These are phyloP conservation scores for Kickxella alabastrina DNA, from an alignment of 192 early-diverging fungal genomes.

Conservation along the genomic window DNA sequence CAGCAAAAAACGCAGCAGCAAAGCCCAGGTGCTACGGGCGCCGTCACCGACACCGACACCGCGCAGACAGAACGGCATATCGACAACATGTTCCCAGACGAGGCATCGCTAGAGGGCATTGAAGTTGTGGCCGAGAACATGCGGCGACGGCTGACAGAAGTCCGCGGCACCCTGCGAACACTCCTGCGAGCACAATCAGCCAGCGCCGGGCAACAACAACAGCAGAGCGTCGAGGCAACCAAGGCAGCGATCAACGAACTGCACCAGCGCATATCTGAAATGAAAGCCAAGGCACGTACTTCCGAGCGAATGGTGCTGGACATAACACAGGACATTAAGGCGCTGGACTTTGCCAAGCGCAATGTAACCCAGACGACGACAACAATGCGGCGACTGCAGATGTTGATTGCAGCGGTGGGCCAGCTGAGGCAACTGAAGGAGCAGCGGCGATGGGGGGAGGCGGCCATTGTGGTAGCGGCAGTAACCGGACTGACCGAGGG, in stretches of 20 bases:
- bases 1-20: background rate
- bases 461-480: conserved; percentile 74
- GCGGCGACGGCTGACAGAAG: conserved; percentile 53
- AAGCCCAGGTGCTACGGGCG: background rate
- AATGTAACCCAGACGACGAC: conserved; percentile 81
- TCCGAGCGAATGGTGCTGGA: conserved; percentile 88
- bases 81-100: conserved; percentile 76
- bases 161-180: conserved; percentile 63
- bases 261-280: conserved; percentile 75
- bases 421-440: conserved; percentile 65
- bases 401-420: conserved; percentile 75
- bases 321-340: conserved; percentile 94
- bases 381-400: conserved; percentile 79
- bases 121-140: conserved; percentile 66
- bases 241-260: conserved; percentile 67
- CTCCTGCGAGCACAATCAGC: conserved; percentile 71
- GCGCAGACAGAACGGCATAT: conserved; percentile 72
- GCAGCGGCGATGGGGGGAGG: conserved; percentile 73
- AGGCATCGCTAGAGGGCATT: conserved; percentile 33
- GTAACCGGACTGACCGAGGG: conserved; percentile 73
- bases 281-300: conserved; percentile 77
- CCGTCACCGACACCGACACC: conserved; percentile 51
- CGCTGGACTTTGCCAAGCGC: conserved; percentile 89
- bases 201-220: conserved; percentile 52
- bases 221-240: conserved; percentile 64